A percentile compares a stretch with the other conserved stretches of the same genome.
These are phyloP conservation scores for Neurospora sp. DNA, from an alignment of 2,329 filamentous ascomycete genomes.

Conservation along the genomic window DNA sequence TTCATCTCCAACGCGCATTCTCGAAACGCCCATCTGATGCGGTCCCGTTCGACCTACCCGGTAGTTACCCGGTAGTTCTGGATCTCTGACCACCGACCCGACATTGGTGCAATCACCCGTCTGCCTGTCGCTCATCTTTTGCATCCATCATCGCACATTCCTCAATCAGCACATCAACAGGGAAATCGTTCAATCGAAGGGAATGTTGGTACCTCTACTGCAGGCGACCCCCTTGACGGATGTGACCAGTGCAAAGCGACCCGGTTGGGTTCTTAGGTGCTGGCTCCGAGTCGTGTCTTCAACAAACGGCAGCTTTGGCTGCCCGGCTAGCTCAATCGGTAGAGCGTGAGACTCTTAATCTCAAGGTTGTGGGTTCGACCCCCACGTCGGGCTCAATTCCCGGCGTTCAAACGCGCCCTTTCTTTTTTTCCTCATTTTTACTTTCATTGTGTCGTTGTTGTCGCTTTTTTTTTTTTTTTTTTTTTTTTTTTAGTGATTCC, in stretches of 20 bases:
- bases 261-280: neutral
- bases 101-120: neutral
- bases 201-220: neutral
- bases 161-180: neutral
- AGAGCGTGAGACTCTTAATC: slow-evolving; percentile 62
- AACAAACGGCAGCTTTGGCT: neutral
- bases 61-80: neutral
- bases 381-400: neutral
- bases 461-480: no score
- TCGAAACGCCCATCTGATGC: neutral
- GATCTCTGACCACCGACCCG: neutral
- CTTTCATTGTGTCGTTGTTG: no score
- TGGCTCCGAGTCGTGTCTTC: neutral
- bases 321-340: slow-evolving; percentile 59
- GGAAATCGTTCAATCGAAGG: neutral
- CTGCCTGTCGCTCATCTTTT: neutral
- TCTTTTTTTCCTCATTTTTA: neutral
- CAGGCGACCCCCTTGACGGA: neutral
- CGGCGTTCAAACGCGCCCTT: neutral
- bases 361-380: neutral
- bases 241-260: neutral
- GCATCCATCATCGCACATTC: neutral
- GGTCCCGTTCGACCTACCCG: neutral
- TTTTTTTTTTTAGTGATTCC: neutral
- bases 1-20: neutral